Base-by-base conservation (phyloP, 495 filamentous ascomycete species). In the Lasiosphaeria miniovina region DNA sequence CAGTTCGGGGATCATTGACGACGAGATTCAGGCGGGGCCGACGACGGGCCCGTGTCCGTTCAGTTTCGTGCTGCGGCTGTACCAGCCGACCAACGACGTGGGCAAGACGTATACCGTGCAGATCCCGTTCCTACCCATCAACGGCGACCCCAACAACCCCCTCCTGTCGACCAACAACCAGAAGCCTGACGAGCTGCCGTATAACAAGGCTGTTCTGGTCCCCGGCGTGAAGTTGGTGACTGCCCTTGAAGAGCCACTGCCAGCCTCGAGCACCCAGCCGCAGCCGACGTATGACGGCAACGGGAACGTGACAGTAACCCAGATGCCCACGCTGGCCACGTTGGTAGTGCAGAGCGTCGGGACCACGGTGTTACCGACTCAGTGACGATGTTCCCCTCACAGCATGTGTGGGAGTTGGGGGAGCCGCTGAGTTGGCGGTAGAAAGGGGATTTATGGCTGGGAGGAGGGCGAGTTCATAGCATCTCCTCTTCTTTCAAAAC, bases 61-160 rank as follows among this genome's bases (percentile, higher is more conserved):
- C 46, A 49, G 46, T 31, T 49, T 49, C 46, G 24, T 49, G 46
- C 46, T 49, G 14, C 46, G 46, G 46, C 46, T 49, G 24, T 49
- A 49, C 24, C 46, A 49, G 46, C 46, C 46, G 46, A 49, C 46
- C 46, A 49, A 49, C 46, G 46, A 49, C 24, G 46, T 49, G 46
- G 24, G 46, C n/a, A 49, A 49, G 46, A n/a, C 46, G 24, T 49
- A 49, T n/a, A 15, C 46, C 14, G 46, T 49, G 14, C 24, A 2
- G 46, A 49, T 49, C 46, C 46, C 46, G 46, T 49, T 49, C 46
- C 24, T 31, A 4, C 46, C 46, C 46, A 4, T 49, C 46, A 49
- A 49, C 46, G 46, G 46, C 46, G 3, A 49, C 15, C 46, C 46
- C 46, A 49, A 49, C 46, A 49, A 49, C 46, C 46, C 46, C 24